These are phyloP conservation scores for Monotropa hypopitys DNA, from an alignment of 179 eudicot species.

Conservation along the genomic window DNA sequence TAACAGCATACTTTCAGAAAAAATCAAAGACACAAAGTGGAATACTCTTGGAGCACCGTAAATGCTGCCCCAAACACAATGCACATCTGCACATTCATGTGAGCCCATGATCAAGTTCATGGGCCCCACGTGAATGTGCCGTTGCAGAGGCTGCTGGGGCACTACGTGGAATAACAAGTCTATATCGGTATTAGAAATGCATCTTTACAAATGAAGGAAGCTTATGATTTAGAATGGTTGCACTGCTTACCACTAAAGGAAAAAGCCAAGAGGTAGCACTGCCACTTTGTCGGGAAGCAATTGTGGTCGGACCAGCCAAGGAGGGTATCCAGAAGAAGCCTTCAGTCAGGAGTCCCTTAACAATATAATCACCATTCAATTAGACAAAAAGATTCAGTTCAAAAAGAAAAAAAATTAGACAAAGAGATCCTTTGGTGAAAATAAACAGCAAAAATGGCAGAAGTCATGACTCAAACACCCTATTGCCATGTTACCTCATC, in stretches of 20 bases:
- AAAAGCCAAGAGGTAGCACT: constrained; percentile 95
- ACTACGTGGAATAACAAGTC: neutral
- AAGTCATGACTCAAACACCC: neutral
- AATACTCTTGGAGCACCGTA: too few species aligned
- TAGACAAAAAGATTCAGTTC: neutral
- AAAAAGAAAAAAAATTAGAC: too few species aligned
- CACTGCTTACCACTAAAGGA: constrained; percentile 67
- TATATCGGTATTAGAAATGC: neutral
- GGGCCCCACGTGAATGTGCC: too few species aligned
- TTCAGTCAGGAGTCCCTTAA: constrained; percentile 80
- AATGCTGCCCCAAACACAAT: too few species aligned
- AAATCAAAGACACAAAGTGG: neutral
- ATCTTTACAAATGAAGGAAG: neutral
- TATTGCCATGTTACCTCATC: constrained; percentile 49
- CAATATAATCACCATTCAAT: constrained; percentile 7
- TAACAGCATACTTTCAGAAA: neutral
- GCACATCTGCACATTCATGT: too few species aligned
- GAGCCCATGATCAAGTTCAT: too few species aligned
- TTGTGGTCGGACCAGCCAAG: constrained; percentile 90
- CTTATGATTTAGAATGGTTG: neutral
- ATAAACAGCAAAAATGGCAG: neutral
- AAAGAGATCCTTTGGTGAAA: neutral
- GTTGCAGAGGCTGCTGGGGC: too few species aligned
- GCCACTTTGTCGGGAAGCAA: constrained; percentile 80
- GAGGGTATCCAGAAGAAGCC: constrained; percentile 99